Conservation (phyloP, 441 rosid species). For the Croton setiger region DNA sequence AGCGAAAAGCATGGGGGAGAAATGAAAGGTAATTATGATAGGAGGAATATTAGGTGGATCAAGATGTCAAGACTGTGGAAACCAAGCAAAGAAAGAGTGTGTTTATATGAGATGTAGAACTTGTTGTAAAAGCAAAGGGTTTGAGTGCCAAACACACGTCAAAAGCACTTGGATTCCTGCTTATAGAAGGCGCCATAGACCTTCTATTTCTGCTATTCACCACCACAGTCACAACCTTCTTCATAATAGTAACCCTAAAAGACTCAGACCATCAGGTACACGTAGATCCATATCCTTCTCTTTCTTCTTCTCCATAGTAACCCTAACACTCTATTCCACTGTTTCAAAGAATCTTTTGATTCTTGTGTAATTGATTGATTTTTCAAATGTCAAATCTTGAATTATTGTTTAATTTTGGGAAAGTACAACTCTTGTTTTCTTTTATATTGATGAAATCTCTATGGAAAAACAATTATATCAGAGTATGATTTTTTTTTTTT, state of each 20-base stretch:
- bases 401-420: too few species aligned
- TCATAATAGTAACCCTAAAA: conserved; percentile 37
- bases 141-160: conserved; percentile 78
- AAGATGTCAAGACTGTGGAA: conserved; percentile 89
- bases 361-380: too few species aligned
- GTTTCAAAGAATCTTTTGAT: not conserved
- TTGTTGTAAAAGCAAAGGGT: conserved; percentile 87
- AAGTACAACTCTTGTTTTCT: too few species aligned
- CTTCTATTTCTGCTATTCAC: conserved; percentile 27
- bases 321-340: not conserved
- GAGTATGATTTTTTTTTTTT: too few species aligned
- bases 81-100: conserved; percentile 88
- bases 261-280: conserved; percentile 41
- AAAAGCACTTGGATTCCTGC: conserved; percentile 98
- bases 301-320: not conserved
- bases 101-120: conserved; percentile 77
- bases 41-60: not conserved
- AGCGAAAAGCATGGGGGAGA: too few species aligned
- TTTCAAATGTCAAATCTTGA: too few species aligned
- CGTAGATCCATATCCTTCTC: conserved; percentile 5
- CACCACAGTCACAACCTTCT: conserved; percentile 29
- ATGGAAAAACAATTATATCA: too few species aligned
- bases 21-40: too few species aligned
- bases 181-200: conserved; percentile 66
- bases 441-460: too few species aligned